Conservation (phyloP, 331 rosid species). For the Stylosanthes scabra region DNA sequence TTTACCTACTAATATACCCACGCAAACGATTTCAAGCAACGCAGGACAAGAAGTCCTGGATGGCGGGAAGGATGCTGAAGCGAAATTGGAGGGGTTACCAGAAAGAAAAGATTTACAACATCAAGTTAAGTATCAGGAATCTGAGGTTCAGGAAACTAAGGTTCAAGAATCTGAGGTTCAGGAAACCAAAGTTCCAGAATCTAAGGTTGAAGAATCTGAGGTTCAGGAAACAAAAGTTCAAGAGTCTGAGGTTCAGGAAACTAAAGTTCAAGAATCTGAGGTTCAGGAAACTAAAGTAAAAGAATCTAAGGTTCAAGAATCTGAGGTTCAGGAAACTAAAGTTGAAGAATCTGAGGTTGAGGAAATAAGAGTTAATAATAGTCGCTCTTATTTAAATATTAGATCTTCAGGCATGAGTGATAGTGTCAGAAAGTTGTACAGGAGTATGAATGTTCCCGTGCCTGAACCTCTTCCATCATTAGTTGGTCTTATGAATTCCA, state of each 20-base stretch:
- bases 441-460: conserved; percentile 73
- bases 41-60: conserved; percentile 37
- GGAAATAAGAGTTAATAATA: conserved; percentile 40
- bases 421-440: conserved; percentile 59
- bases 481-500: conserved; percentile 59
- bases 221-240: too few relatives aligned
- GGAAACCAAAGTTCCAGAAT: too few relatives aligned
- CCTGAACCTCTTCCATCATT: conserved; percentile 86
- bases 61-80: conserved; percentile 34
- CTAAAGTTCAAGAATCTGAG: conserved; percentile 35
- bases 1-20: conserved; percentile 27
- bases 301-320: conserved; percentile 8
- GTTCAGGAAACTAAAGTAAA: conserved; percentile 48
- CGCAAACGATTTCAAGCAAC: conserved; percentile 37
- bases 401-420: conserved; percentile 65
- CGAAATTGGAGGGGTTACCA: conserved; percentile 34
- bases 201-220: too few relatives aligned
- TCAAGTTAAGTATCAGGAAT: conserved; percentile 33
- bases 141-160: conserved; percentile 43
- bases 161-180: conserved; percentile 32
- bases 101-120: conserved; percentile 16
- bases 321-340: conserved; percentile 28
- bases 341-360: conserved; percentile 21
- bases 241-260: not conserved
- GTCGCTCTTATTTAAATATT: conserved; percentile 38